Evolutionary conservation across 1,284 basidiomycete species (phyloP).

Genomic region (Heterobasidion irregulare): DNA sequence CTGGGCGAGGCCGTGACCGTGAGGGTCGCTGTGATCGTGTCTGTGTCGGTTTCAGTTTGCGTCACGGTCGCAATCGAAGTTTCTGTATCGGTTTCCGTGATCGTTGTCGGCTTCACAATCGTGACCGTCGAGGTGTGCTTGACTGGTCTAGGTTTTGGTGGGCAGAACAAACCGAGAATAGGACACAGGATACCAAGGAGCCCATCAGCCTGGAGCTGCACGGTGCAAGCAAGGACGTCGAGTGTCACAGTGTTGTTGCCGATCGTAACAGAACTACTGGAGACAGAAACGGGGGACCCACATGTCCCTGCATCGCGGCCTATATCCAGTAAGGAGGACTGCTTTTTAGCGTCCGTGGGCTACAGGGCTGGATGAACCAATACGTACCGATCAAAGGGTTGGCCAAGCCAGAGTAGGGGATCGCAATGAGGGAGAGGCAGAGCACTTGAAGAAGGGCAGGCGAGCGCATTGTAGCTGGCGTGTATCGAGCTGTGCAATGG

Average conservation of each 20-base stretch:
- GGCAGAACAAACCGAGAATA: constrained; percentile 3
- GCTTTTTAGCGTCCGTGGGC: neutral
- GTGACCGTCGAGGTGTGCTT: neutral
- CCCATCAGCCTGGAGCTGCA: neutral
- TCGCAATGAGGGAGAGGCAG: neutral
- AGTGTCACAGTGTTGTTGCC: neutral
- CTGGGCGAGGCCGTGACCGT: neutral
- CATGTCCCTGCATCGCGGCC: neutral
- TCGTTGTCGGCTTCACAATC: neutral
- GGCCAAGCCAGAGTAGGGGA: neutral
- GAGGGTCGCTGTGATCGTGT: neutral
- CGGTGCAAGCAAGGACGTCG: neutral
- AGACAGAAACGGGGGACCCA: neutral
- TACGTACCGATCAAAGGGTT: neutral
- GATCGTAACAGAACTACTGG: constrained; percentile 1
- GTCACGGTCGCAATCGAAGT: neutral
- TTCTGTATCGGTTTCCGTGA: neutral
- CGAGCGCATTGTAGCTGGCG: neutral
- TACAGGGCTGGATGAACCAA: no score
- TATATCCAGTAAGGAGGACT: neutral
- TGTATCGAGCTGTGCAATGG: neutral
- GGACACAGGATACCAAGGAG: neutral
- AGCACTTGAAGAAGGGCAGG: neutral
- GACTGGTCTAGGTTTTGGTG: neutral
- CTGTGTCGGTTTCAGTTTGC: neutral